Base-by-base conservation (phyloP, 2,329 filamentous ascomycete species). In the Elsinoe batatas region DNA sequence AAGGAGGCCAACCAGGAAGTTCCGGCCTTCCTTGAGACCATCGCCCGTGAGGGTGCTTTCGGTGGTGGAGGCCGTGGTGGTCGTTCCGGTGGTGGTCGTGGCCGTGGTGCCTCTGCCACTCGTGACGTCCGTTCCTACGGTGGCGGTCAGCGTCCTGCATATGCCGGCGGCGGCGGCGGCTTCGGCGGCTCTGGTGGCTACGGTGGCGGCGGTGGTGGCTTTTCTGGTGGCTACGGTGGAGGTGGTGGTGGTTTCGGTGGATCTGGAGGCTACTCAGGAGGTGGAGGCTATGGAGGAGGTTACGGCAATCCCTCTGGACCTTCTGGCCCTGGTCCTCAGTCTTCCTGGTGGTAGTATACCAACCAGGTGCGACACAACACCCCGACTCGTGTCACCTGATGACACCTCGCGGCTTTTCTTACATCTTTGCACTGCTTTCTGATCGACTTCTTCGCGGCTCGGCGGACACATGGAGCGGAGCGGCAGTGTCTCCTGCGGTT, bases 1-100 rank as follows among this genome's bases (percentile, higher is more conserved):
- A 97, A 97, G 80, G 93, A 98, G 74, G 93, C 93, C 63, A 95
- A 98, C 77, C 93, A 98, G 74, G 93, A 98, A 68, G 82, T 97
- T 60, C 93, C 93, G 32, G 71, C 80, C 47, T 98, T 97, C 82
- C 80, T 98, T 59, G 93, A 98, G 80, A 94, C 87, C 68, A 95
- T 98, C 74, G 91, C 93, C 66, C 90, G 93, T 61, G 93, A 98
- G 75, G 87, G 89, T 61, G 87, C 87, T 60, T 80, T 81, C 65
- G 95, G 83, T 63, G 88, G 88, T 57, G 86, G 82, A 53, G 75
- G 84, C 56, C 73, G 84, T 56, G 78, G 84, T 58, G 72, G 75
- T 47, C 77, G 83, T 58, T 77, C 82, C 61, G 81, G 86, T 60
- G 26, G 26, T 7, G 84, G 89, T 58, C 84, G 87, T 67, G 85